These are phyloP conservation scores for Prunus persica DNA, from an alignment of 306 rosid genomes.

Conservation along the genomic window DNA sequence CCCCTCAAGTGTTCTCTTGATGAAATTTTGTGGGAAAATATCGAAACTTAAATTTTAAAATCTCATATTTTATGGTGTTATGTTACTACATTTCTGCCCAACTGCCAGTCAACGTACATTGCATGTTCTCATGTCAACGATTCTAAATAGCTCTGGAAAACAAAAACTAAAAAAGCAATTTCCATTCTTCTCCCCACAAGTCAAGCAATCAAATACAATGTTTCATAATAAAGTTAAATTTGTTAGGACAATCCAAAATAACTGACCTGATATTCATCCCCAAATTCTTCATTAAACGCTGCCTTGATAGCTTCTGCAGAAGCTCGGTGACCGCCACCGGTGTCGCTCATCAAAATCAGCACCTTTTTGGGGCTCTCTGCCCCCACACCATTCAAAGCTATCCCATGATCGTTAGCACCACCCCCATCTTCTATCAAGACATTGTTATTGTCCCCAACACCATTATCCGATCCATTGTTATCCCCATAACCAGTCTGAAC, in stretches of 20 bases:
- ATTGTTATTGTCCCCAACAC: constrained; percentile 28
- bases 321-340: constrained; percentile 99
- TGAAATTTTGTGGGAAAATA: background rate
- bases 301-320: constrained; percentile 96
- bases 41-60: background rate
- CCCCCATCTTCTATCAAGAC: constrained; percentile 37
- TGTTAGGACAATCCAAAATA: background rate
- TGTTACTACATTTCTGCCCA: background rate
- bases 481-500: constrained; percentile 35
- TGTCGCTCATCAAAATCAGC: constrained; percentile 95
- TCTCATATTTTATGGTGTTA: background rate
- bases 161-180: background rate
- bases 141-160: background rate
- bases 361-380: constrained; percentile 55
- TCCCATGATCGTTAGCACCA: constrained; percentile 25
- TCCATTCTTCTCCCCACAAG: background rate
- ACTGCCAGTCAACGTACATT: background rate
- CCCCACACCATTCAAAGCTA: constrained; percentile 37
- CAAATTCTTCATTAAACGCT: constrained; percentile 75
- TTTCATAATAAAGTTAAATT: background rate
- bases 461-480: constrained; percentile 27
- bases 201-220: constrained; percentile 3
- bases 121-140: background rate
- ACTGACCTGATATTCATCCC: constrained; percentile 79
- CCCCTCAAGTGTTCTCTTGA: background rate